Conservation (phyloP, 257 asterid species). For the Solanum peruvianum region DNA sequence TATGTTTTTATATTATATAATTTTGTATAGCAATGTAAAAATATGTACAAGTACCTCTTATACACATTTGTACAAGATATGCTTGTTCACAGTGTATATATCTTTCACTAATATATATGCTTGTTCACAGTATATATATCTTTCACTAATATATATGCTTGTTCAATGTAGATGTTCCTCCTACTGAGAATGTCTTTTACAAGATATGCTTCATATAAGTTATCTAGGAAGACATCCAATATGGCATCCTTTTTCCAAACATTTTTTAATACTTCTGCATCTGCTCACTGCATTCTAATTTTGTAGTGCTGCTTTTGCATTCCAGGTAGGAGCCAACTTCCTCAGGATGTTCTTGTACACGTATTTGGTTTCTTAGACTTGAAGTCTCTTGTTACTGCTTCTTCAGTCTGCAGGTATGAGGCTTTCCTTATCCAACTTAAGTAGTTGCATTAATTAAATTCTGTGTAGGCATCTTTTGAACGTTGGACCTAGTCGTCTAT, state of each 20-base stretch:
- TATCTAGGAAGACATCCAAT: neutral
- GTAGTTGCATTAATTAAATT: neutral
- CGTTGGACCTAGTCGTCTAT: neutral
- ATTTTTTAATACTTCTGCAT: neutral
- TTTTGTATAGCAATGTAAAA: neutral
- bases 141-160: neutral
- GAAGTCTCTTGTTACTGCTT: slow-evolving; percentile 56
- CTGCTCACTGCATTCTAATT: neutral
- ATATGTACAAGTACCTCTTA: neutral
- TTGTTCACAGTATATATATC: neutral
- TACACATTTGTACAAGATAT: neutral
- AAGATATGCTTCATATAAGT: neutral
- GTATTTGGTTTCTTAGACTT: slow-evolving; percentile 59
- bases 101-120: neutral
- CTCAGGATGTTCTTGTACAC: slow-evolving; percentile 58
- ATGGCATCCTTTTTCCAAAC: neutral
- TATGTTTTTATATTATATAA: neutral
- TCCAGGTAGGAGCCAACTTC: slow-evolving; percentile 42
- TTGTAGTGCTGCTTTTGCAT: neutral
- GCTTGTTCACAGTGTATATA: too few species aligned
- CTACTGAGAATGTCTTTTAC: neutral
- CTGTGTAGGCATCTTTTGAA: neutral
- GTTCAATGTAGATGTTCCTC: neutral
- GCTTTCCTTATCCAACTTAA: neutral
- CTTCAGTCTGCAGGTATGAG: slow-evolving; percentile 61